Percentiles rank a stretch among this genome's conserved stretches.
phyloP scores from a whole-genome alignment of 257 asterid genomes.

The Voacanga thouarsii region DNA sequence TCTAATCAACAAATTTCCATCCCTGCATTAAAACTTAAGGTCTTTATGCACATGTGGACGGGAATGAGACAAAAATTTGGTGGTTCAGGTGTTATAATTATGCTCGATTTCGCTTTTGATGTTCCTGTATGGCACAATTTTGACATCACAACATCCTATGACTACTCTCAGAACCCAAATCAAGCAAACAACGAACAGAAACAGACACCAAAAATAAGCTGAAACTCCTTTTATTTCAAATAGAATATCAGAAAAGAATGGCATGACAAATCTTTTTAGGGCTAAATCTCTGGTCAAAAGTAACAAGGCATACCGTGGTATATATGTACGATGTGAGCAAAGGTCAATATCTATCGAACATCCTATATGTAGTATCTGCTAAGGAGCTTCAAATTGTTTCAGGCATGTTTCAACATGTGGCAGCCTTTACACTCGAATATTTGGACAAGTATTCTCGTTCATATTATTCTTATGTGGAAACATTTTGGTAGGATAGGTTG shows the following conservation, averaged over 20 bases:
- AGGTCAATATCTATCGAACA: neutral
- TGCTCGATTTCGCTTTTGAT: too few relatives aligned
- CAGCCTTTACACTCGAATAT: slow-evolving; percentile 32
- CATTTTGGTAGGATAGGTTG: slow-evolving; percentile 32
- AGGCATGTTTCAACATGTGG: neutral
- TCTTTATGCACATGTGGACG: too few relatives aligned
- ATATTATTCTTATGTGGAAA: slow-evolving; percentile 19
- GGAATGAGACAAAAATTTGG: too few relatives aligned
- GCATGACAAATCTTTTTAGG: neutral
- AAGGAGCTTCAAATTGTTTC: neutral
- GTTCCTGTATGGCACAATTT: too few relatives aligned
- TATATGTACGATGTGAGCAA: neutral
- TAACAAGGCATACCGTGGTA: neutral
- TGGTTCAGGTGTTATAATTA: too few relatives aligned
- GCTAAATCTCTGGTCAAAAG: neutral
- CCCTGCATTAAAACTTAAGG: neutral
- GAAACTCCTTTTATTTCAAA: neutral
- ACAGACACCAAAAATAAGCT: neutral
- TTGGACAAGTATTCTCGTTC: slow-evolving; percentile 62
- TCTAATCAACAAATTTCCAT: too few relatives aligned
- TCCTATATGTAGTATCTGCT: neutral
- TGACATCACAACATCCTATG: too few relatives aligned
- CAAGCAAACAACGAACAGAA: neutral
- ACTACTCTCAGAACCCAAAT: neutral
- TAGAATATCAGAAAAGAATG: neutral